A percentile compares a stretch with the other conserved stretches of the same genome.
Conservation (phyloP, 352 stramenopile genomes). For the Blastocystis sp. region DNA sequence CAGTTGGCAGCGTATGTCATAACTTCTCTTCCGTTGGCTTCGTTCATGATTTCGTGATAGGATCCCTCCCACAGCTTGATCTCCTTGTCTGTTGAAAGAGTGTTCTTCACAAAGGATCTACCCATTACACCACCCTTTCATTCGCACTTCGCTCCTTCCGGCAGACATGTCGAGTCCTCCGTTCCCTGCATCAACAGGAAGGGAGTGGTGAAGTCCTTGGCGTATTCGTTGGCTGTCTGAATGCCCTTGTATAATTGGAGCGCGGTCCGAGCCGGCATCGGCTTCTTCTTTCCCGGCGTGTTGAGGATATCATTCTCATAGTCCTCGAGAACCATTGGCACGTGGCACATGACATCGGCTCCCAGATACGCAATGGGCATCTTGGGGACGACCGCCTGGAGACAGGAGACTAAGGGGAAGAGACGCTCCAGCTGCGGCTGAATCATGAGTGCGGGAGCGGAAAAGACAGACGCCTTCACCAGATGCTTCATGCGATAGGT, state of each 20-base stretch:
- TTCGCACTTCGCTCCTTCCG: not conserved
- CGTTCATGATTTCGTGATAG: slow-evolving; percentile 52
- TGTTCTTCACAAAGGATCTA: not conserved
- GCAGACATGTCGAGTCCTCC: slow-evolving; percentile 9
- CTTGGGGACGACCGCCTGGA: slow-evolving; percentile 56
- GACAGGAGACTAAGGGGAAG: not conserved
- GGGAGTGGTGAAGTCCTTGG: not conserved
- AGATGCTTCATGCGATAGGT: slow-evolving; percentile 7
- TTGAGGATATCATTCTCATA: slow-evolving; percentile 57
- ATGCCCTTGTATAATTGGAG: not conserved
- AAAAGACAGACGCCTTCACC: slow-evolving; percentile 47
- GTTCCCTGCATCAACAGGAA: slow-evolving; percentile 39
- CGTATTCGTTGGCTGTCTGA: not conserved
- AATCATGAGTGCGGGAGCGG: slow-evolving; percentile 49
- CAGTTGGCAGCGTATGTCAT: not conserved
- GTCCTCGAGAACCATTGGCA: slow-evolving; percentile 53
- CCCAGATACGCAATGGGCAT: slow-evolving; percentile 32
- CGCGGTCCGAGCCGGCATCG: not conserved
- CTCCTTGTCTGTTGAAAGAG: slow-evolving; percentile 1
- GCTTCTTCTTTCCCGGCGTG: slow-evolving; percentile 31
- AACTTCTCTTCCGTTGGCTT: slow-evolving; percentile 1
- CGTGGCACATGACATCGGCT: slow-evolving; percentile 24
- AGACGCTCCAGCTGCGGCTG: not conserved
- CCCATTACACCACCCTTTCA: not conserved
- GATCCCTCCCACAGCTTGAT: slow-evolving; percentile 9